A percentile compares a stretch with the other conserved stretches of the same genome.
Evolutionary conservation across 768 basidiomycete species (phyloP).

Genomic region (Mycena pura): DNA sequence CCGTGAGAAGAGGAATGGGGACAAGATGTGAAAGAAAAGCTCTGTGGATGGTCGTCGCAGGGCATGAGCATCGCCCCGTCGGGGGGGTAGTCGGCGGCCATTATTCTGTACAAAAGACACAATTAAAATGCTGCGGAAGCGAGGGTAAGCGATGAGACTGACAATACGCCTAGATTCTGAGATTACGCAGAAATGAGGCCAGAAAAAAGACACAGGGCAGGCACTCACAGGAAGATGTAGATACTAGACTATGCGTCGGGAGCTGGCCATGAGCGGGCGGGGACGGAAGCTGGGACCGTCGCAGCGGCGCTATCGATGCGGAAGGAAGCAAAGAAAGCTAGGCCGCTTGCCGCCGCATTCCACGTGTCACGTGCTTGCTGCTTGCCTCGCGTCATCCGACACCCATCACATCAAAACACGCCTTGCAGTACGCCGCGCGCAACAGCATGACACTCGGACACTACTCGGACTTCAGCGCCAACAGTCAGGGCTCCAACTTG

Average conservation of each 20-base stretch:
- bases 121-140: neutral
- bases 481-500: too few relatives aligned
- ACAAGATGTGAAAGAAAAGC: conserved; percentile 21
- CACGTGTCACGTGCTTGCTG: too few relatives aligned
- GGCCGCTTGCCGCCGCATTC: too few relatives aligned
- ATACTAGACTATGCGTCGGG: conserved; percentile 7
- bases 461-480: too few relatives aligned
- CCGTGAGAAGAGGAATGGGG: conserved; percentile 19
- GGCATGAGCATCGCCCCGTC: conserved; percentile 4
- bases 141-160: neutral
- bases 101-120: conserved; percentile 19
- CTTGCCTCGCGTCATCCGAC: too few relatives aligned
- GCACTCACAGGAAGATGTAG: conserved; percentile 8
- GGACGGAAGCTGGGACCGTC: neutral
- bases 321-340: conserved; percentile 16
- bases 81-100: conserved; percentile 6
- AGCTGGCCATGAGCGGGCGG: conserved; percentile 9
- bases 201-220: neutral
- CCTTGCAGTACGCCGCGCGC: too few relatives aligned
- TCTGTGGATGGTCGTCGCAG: conserved; percentile 3
- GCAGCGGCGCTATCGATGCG: conserved; percentile 18
- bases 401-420: too few relatives aligned
- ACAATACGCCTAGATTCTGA: conserved; percentile 23
- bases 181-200: neutral
- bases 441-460: too few relatives aligned